Evolutionary conservation across 1,284 basidiomycete genomes (phyloP).

Genomic region (Ganoderma sinense): DNA sequence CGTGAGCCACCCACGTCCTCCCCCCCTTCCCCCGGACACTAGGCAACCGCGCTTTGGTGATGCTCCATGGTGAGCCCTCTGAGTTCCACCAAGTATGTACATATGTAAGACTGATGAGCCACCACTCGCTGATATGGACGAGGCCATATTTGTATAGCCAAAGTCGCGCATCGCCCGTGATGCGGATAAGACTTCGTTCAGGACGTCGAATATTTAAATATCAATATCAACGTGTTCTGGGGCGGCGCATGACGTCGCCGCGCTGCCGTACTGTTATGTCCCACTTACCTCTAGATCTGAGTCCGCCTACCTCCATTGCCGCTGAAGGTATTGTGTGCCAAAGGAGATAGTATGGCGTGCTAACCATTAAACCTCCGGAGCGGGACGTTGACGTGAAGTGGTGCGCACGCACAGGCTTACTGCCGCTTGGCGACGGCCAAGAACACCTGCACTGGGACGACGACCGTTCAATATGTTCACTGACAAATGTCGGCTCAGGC

Average conservation of each 20-base stretch:
- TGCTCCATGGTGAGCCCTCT: neutral
- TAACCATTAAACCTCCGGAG: too few species aligned
- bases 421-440: too few species aligned
- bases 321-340: too few species aligned
- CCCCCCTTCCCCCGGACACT: neutral
- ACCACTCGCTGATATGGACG: neutral
- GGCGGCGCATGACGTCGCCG: neutral
- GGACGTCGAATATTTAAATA: neutral
- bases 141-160: neutral
- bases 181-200: neutral
- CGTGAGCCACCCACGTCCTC: neutral
- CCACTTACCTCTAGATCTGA: too few species aligned
- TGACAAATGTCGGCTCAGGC: too few species aligned
- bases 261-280: too few species aligned
- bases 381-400: too few species aligned
- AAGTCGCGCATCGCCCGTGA: neutral
- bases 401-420: too few species aligned
- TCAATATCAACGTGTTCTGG: neutral
- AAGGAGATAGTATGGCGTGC: too few species aligned
- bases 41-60: neutral
- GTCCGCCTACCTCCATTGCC: too few species aligned
- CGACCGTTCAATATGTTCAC: too few species aligned
- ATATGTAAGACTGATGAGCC: neutral
- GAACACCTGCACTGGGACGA: too few species aligned
- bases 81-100: neutral